These are phyloP conservation scores for Leccinum rimulosum DNA, from an alignment of 768 basidiomycete genomes.

Conservation along the genomic window DNA sequence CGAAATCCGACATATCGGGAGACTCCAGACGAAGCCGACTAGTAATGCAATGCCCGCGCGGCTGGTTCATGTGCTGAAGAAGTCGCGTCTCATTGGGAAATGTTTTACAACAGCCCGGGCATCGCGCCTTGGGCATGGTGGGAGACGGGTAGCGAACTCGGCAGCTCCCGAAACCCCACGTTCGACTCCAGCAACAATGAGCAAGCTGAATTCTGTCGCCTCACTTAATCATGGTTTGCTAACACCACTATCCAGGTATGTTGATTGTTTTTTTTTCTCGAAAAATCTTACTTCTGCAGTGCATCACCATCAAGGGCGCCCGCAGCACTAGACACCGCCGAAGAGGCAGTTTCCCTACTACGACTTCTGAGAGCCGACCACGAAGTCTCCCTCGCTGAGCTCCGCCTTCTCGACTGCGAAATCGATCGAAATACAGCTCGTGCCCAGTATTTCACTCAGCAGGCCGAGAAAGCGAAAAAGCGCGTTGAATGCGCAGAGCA, in stretches of 20 bases:
- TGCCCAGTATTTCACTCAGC: neutral
- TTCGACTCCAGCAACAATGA: no score
- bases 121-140: neutral
- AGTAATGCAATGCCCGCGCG: neutral
- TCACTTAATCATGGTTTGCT: no score
- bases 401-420: neutral
- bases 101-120: neutral
- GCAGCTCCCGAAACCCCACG: no score
- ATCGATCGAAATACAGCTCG: neutral
- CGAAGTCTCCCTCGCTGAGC: neutral
- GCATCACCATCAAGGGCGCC: no score
- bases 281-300: no score
- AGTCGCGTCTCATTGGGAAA: neutral
- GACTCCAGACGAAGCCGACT: neutral
- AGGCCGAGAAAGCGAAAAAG: neutral
- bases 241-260: no score
- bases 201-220: no score
- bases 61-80: neutral
- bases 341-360: neutral
- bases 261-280: no score
- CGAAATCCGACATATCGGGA: neutral
- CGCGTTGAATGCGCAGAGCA: neutral
- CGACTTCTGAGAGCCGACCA: neutral
- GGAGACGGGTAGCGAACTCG: no score
- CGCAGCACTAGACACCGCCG: neutral